A percentile compares a stretch with the other conserved stretches of the same genome.
These are phyloP conservation scores for Rhizoctonia solani DNA, from an alignment of 1,284 basidiomycete species.

Conservation along the genomic window DNA sequence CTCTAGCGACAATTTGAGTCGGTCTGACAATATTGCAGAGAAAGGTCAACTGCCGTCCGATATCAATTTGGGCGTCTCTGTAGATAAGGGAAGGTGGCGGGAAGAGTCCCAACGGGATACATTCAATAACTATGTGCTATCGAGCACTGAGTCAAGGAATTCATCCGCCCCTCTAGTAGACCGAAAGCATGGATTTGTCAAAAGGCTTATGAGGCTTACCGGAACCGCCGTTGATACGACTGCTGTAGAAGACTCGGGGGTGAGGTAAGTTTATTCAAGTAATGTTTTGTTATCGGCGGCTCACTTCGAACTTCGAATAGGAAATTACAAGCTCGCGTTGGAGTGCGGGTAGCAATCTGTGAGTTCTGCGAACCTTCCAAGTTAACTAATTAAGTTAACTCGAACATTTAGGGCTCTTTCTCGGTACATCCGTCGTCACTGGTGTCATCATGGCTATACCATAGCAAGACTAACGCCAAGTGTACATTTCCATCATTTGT, in stretches of 20 bases:
- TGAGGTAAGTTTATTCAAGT: conserved; percentile 16
- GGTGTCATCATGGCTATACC: conserved; percentile 33
- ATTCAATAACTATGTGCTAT: neutral
- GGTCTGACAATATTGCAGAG: conserved; percentile 9
- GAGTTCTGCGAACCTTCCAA: neutral
- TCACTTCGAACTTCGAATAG: conserved; percentile 8
- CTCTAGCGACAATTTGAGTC: neutral
- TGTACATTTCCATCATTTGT: neutral
- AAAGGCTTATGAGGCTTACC: conserved; percentile 32
- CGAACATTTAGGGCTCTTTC: conserved; percentile 13
- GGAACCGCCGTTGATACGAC: conserved; percentile 36
- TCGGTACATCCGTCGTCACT: conserved; percentile 32
- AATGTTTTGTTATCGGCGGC: conserved; percentile 8
- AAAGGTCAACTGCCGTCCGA: conserved; percentile 13
- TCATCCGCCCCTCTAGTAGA: neutral
- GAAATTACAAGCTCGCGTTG: conserved; percentile 25
- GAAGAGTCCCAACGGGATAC: neutral
- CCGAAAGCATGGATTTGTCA: neutral
- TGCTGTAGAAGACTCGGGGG: conserved; percentile 31
- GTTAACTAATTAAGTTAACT: neutral
- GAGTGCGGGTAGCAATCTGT: conserved; percentile 19
- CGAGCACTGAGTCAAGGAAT: neutral
- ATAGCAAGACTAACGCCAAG: neutral
- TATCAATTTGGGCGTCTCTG: neutral
- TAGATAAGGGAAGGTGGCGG: neutral